These are phyloP conservation scores for Pelomyxa schiedti DNA, from an alignment of 78 protist species.

Conservation along the genomic window DNA sequence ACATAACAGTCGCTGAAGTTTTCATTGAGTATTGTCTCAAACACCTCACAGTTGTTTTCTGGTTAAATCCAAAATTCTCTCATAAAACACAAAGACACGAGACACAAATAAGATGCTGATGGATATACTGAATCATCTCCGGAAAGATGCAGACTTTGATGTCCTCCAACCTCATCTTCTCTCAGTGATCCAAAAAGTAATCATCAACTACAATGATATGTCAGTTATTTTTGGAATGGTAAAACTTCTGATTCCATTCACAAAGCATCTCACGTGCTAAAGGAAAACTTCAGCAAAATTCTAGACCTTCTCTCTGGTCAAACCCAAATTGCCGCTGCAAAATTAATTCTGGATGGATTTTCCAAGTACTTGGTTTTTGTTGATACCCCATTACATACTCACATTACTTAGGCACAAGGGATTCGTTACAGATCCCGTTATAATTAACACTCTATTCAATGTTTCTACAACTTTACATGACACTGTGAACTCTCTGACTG, in stretches of 20 bases:
- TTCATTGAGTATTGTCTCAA: slow-evolving; percentile 64
- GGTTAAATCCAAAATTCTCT: background rate
- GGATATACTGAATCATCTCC: slow-evolving; percentile 33
- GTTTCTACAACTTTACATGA: slow-evolving; percentile 61
- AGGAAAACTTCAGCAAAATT: slow-evolving; percentile 55
- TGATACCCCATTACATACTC: background rate
- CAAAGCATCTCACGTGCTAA: too few relatives aligned
- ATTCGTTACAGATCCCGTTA: slow-evolving; percentile 42
- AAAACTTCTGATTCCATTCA: background rate
- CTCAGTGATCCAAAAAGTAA: background rate
- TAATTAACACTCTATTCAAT: slow-evolving; percentile 41
- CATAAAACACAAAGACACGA: slow-evolving; percentile 7
- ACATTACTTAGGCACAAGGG: background rate
- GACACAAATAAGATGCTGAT: slow-evolving; percentile 46
- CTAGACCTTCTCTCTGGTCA: slow-evolving; percentile 63
- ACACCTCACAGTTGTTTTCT: slow-evolving; percentile 48
- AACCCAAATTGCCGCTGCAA: slow-evolving; percentile 35
- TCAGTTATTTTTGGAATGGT: background rate
- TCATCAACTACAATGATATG: background rate
- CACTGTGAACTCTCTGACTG: slow-evolving; percentile 38
- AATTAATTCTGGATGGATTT: slow-evolving; percentile 37
- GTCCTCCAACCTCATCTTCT: background rate
- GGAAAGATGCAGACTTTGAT: background rate
- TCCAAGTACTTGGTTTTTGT: slow-evolving; percentile 1
- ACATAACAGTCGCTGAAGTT: slow-evolving; percentile 53